Evolutionary conservation across 441 rosid species (phyloP).

Genomic region (Populus tomentosa): DNA sequence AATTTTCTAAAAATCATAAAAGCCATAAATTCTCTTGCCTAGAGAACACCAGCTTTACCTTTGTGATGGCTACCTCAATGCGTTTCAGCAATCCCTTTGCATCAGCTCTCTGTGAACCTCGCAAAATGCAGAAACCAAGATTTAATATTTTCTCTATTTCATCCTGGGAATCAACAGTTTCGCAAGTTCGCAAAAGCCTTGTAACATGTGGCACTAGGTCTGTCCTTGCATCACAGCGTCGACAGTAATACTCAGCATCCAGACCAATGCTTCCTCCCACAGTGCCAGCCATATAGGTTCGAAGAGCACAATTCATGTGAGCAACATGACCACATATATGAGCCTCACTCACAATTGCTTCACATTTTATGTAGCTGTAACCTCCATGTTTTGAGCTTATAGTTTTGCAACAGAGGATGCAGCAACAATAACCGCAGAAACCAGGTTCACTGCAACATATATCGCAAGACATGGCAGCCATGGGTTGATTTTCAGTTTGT

Average conservation of each 20-base stretch:
- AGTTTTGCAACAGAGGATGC: constrained; percentile 76
- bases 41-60: constrained; percentile 41
- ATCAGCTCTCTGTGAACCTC: constrained; percentile 43
- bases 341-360: constrained; percentile 46
- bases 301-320: constrained; percentile 78
- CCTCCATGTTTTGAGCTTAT: constrained; percentile 46
- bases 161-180: constrained; percentile 45
- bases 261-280: constrained; percentile 85
- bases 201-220: constrained; percentile 63
- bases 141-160: constrained; percentile 58
- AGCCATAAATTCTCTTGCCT: neutral
- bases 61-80: constrained; percentile 45
- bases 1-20: constrained; percentile 7
- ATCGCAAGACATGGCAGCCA: constrained; percentile 58
- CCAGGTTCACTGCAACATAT: constrained; percentile 73
- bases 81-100: constrained; percentile 47
- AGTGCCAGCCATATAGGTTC: constrained; percentile 83
- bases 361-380: constrained; percentile 70
- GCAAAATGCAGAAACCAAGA: constrained; percentile 55
- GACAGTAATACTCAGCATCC: constrained; percentile 83
- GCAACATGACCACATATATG: constrained; percentile 78
- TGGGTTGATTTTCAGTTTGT: constrained; percentile 24
- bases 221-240: constrained; percentile 76
- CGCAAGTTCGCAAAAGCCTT: constrained; percentile 50
- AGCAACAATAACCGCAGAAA: constrained; percentile 80